Evolutionary conservation across 2,329 filamentous ascomycete genomes (phyloP).

Genomic region (Sclerotiophoma versabilis): DNA sequence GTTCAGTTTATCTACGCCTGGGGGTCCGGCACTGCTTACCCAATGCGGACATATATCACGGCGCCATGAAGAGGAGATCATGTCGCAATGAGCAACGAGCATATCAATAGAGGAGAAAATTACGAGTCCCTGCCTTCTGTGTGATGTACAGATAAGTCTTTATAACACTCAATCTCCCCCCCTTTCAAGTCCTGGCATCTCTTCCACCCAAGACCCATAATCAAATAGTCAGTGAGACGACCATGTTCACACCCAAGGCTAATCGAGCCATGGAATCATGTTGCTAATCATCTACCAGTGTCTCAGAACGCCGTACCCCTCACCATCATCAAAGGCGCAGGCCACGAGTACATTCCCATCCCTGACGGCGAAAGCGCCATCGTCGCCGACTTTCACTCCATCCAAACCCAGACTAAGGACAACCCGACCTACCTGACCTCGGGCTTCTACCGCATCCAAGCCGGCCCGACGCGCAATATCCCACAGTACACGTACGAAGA

Average conservation of each 20-base stretch:
- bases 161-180: too few relatives aligned
- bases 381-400: constrained; percentile 38
- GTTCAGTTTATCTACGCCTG: constrained; percentile 23
- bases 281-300: too few relatives aligned
- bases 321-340: constrained; percentile 37
- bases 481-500: constrained; percentile 35
- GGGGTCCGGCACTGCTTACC: constrained; percentile 28
- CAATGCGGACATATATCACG: constrained; percentile 27
- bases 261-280: too few relatives aligned
- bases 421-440: constrained; percentile 33
- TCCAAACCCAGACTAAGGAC: constrained; percentile 31
- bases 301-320: constrained; percentile 28
- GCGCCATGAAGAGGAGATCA: constrained; percentile 17
- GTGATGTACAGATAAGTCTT: too few relatives aligned
- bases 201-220: too few relatives aligned
- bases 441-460: constrained; percentile 36
- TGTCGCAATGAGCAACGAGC: neutral
- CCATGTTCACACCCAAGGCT: too few relatives aligned
- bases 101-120: constrained; percentile 11
- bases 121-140: neutral
- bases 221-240: too few relatives aligned
- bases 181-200: too few relatives aligned
- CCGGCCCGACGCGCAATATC: constrained; percentile 29
- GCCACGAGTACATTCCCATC: constrained; percentile 34
- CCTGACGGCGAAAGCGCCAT: constrained; percentile 33